Conservation (phyloP, 148 eudicot genomes). For the Persicaria tinctoria region DNA sequence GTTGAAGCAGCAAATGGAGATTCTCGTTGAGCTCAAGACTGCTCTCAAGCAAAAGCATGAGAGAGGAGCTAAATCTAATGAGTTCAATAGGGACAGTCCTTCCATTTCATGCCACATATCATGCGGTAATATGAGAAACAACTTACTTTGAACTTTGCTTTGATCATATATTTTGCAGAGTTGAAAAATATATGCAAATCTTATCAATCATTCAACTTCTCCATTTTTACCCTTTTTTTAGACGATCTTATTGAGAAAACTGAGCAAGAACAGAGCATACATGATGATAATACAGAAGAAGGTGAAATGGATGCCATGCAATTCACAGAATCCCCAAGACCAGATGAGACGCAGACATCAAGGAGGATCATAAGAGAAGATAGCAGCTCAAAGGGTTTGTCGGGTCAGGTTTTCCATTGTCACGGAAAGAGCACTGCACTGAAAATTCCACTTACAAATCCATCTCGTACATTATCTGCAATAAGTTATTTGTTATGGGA, state of each 20-base stretch:
- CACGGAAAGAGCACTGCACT: constrained; percentile 61
- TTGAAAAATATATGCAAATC: neutral
- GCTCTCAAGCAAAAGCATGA: constrained; percentile 32
- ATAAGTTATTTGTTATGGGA: constrained; percentile 67
- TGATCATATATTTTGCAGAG: neutral
- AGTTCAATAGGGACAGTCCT: constrained; percentile 35
- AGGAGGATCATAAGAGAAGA: constrained; percentile 40
- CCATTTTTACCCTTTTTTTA: too few species aligned
- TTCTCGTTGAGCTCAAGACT: constrained; percentile 48
- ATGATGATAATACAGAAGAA: constrained; percentile 29
- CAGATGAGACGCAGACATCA: constrained; percentile 39
- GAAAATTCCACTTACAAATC: constrained; percentile 85
- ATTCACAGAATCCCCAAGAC: constrained; percentile 29
- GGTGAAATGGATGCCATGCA: constrained; percentile 25
- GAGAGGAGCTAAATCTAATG: constrained; percentile 24
- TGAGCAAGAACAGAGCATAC: constrained; percentile 38
- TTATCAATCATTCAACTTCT: neutral
- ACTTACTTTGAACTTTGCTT: neutral
- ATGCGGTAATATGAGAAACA: constrained; percentile 35
- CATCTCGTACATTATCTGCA: constrained; percentile 73
- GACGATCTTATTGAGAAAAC: constrained; percentile 33
- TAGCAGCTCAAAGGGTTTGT: constrained; percentile 37
- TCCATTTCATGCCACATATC: constrained; percentile 69
- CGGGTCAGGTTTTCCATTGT: constrained; percentile 38
- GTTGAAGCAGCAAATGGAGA: constrained; percentile 65